A percentile compares a stretch with the other conserved stretches of the same genome.
Evolutionary conservation across 202 grass and related monocot species (phyloP).

Genomic region (Schoenoplectus triqueter): DNA sequence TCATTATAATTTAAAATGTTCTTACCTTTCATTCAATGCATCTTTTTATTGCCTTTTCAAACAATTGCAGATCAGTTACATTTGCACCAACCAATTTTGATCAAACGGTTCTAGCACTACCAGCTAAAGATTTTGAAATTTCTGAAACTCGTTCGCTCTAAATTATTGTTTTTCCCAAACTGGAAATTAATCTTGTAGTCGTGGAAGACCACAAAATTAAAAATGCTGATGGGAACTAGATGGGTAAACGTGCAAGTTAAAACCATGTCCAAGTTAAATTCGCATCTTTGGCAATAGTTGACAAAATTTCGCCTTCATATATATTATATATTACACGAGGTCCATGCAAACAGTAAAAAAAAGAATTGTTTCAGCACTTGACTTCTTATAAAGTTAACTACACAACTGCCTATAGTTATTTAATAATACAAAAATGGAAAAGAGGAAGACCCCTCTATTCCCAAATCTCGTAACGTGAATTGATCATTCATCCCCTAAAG

Average conservation of each 20-base stretch:
- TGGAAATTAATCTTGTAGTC: background rate
- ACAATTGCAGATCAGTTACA: background rate
- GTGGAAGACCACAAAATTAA: background rate
- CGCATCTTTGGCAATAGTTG: background rate
- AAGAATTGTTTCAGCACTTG: background rate
- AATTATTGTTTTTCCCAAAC: background rate
- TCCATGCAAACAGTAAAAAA: background rate
- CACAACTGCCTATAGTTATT: background rate
- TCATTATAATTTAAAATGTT: constrained; percentile 11
- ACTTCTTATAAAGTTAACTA: constrained; percentile 19
- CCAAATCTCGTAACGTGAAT: background rate
- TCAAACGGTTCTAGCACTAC: background rate
- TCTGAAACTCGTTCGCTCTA: background rate
- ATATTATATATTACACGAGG: background rate
- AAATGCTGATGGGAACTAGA: background rate
- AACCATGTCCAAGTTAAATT: background rate
- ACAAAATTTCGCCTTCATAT: background rate
- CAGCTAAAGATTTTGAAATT: background rate
- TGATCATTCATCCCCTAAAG: constrained; percentile 81
- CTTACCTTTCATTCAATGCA: background rate
- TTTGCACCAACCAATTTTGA: background rate
- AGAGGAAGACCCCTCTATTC: background rate
- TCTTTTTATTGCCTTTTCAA: background rate
- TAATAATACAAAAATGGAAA: background rate
- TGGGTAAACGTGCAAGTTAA: background rate